These are phyloP conservation scores for Hypoxylon sp. DNA, from an alignment of 2,329 filamentous ascomycete genomes.

Conservation along the genomic window DNA sequence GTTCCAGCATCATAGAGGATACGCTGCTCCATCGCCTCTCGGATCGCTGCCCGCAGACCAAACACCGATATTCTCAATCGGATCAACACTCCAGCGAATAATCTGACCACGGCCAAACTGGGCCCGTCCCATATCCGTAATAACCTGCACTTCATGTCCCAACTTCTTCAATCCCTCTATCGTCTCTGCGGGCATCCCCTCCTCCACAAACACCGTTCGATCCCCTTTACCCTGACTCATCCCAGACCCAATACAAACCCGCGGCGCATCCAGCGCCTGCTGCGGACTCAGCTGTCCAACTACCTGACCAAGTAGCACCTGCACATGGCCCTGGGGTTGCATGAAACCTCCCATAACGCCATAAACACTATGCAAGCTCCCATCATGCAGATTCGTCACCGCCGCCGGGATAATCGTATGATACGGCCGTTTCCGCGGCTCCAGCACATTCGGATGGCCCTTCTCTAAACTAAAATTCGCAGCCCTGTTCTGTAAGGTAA, in stretches of 20 bases:
- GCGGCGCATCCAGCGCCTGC: conserved; percentile 88
- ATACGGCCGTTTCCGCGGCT: conserved; percentile 89
- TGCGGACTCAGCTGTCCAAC: conserved; percentile 87
- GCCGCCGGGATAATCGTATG: conserved; percentile 98
- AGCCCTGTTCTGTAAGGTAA: conserved; percentile 94
- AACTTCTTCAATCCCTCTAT: conserved; percentile 75
- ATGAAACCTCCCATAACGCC: conserved; percentile 99
- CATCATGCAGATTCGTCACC: conserved; percentile 82
- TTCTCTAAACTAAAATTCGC: conserved; percentile 83
- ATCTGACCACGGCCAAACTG: conserved; percentile 91
- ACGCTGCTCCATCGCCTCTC: conserved; percentile 83
- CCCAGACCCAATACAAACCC: conserved; percentile 87
- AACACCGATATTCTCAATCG: conserved; percentile 75
- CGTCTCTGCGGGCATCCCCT: conserved; percentile 80
- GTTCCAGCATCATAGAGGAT: conserved; percentile 60
- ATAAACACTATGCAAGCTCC: conserved; percentile 85
- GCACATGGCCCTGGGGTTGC: conserved; percentile 97
- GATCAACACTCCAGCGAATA: conserved; percentile 81
- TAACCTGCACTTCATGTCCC: conserved; percentile 80
- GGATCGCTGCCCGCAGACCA: conserved; percentile 93
- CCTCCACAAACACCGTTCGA: conserved; percentile 82
- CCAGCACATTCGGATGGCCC: conserved; percentile 84
- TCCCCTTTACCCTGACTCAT: conserved; percentile 67
- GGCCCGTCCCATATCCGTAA: conserved; percentile 74
- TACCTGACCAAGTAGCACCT: conserved; percentile 91